Evolutionary conservation across 768 basidiomycete genomes (phyloP), one percentile per base, ranked within the genome.

Genomic region (Kwoniella botswanensis): DNA sequence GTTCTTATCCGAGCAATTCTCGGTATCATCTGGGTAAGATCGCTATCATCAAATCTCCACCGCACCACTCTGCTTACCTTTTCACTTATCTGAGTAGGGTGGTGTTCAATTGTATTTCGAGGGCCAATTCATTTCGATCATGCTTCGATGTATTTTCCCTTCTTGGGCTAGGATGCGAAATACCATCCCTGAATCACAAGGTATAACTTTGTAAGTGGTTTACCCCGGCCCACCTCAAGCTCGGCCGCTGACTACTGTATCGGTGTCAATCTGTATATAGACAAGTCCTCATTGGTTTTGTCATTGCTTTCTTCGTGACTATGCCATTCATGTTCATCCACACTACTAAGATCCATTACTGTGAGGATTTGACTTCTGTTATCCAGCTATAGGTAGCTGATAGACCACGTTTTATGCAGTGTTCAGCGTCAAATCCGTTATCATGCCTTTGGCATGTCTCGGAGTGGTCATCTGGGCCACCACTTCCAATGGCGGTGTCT

Each of bases 21-120:
- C n/a, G 74, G 71, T 21, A 69, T 75, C 63, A 68, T 75, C 61
- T 75, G 74, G 74, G 74, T 75, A 52, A 57, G 70, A 56, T 9
- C 17, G 3, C 12, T 50, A 9, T 22, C 54, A 2, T 22, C 58
- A 13, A 57, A 7, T 44, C n/a, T 42, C 35, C 15, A n/a, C 3
- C 10, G 13, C 64, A 10, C 4, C 46, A 21, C 35, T 44, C 63
- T 35, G 35, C 21, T 13, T n/a, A 17, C n/a, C 46, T 50, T 42
- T 46, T 22, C 3, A 9, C 6, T 58, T 2, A 11, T 17, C 9
- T 18, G 15, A 58, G 5, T 29, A 71, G 70, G 70, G 70, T 29
- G 70, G 70, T n/a, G 70, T 71, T 15, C 70, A 71, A 52, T 57
- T 71, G 5, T 71, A 71, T 59, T 71, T 71, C 26, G 70, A 71